Conservation (phyloP, 352 stramenopile genomes). For the Globisporangium lucens region DNA sequence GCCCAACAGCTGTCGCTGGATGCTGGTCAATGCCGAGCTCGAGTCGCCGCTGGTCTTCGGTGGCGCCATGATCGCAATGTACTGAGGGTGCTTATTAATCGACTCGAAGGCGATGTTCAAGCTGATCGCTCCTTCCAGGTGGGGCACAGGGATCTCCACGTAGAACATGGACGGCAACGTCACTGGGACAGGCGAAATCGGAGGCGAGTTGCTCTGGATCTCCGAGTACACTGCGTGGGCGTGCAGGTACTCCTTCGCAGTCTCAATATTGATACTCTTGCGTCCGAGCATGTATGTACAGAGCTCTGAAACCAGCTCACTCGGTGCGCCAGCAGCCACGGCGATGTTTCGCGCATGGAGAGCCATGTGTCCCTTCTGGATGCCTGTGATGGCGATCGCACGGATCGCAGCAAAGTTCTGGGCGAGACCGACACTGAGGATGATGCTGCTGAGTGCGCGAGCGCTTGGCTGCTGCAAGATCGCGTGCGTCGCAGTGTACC, state of each 20-base stretch:
- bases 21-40: conserved; percentile 27
- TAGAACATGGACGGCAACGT: conserved; percentile 82
- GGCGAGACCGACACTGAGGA: conserved; percentile 77
- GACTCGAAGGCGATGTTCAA: conserved; percentile 84
- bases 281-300: conserved; percentile 85
- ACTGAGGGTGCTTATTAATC: conserved; percentile 73
- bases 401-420: conserved; percentile 87
- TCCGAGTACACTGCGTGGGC: conserved; percentile 76
- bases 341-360: conserved; percentile 85
- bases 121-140: conserved; percentile 65
- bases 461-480: conserved; percentile 75
- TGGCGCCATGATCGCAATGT: conserved; percentile 70
- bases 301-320: conserved; percentile 78
- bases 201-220: conserved; percentile 52
- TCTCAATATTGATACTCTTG: conserved; percentile 80
- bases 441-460: conserved; percentile 57
- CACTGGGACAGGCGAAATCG: conserved; percentile 22
- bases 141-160: conserved; percentile 73
- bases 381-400: conserved; percentile 82
- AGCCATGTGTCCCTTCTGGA: conserved; percentile 87
- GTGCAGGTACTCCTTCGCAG: conserved; percentile 80
- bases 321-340: conserved; percentile 70
- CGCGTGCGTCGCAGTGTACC: conserved; percentile 69
- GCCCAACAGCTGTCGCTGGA: conserved; percentile 70
- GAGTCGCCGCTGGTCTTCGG: conserved; percentile 20